Evolutionary conservation across 2,329 filamentous ascomycete genomes (phyloP).

Genomic region (Aspergillus tubingensis): DNA sequence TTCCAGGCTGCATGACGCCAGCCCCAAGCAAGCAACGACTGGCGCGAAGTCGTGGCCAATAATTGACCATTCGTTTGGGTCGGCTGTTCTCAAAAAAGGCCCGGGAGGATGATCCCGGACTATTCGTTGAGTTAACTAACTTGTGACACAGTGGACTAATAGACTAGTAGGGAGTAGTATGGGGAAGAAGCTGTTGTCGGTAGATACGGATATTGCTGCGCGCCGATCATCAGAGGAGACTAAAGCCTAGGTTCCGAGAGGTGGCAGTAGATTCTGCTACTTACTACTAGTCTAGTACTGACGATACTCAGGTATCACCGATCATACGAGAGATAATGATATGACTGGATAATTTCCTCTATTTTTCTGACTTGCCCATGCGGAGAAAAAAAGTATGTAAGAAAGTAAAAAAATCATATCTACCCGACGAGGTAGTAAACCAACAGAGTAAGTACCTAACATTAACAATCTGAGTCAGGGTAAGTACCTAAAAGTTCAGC

Average conservation of each 20-base stretch:
- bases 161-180: conserved; percentile 4
- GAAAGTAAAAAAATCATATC: not conserved
- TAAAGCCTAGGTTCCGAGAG: not conserved
- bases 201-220: not conserved
- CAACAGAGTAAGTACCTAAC: not conserved
- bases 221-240: conserved; percentile 2
- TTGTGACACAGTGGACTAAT: not conserved
- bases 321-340: not conserved
- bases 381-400: no score
- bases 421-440: not conserved
- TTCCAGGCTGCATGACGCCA: conserved; percentile 38
- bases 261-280: not conserved
- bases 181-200: conserved; percentile 1
- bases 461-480: no score
- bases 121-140: no score
- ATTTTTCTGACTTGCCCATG: no score
- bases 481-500: not conserved
- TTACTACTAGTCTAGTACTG: not conserved
- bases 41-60: conserved; percentile 27
- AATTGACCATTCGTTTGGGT: conserved; percentile 21
- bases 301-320: conserved; percentile 1
- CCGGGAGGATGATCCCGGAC: conserved; percentile 13
- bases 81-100: conserved; percentile 8
- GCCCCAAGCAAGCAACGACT: conserved; percentile 24
- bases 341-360: no score